A percentile compares a stretch with the other conserved stretches of the same genome.
These are phyloP conservation scores for Russula emetica DNA, from an alignment of 768 basidiomycete genomes.

Conservation along the genomic window DNA sequence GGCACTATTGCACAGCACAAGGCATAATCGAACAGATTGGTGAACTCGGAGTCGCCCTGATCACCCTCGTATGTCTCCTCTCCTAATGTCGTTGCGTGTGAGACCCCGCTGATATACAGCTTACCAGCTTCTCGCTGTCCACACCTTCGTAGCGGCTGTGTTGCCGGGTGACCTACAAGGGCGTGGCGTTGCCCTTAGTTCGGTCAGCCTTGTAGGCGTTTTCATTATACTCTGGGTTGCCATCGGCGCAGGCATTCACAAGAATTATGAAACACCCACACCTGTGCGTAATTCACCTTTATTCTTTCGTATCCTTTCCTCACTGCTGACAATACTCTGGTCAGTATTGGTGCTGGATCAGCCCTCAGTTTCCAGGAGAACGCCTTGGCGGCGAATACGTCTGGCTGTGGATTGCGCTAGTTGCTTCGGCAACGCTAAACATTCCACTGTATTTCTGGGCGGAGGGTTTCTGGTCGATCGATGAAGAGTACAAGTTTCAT, in stretches of 20 bases:
- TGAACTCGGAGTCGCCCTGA: conserved; percentile 41
- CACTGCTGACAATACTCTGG: conserved; percentile 9
- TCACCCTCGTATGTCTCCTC: conserved; percentile 37
- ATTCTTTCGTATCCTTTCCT: neutral
- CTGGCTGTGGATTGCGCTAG: conserved; percentile 39
- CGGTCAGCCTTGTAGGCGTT: conserved; percentile 10
- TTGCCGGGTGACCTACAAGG: conserved; percentile 35
- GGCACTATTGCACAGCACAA: conserved; percentile 39
- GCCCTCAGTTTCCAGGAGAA: conserved; percentile 32
- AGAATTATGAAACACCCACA: conserved; percentile 10
- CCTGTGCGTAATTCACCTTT: conserved; percentile 25
- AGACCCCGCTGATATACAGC: conserved; percentile 30
- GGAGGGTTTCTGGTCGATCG: conserved; percentile 26
- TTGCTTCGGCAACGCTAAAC: conserved; percentile 22
- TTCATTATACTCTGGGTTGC: conserved; percentile 37
- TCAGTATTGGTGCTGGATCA: conserved; percentile 45
- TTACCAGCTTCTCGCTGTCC: conserved; percentile 33
- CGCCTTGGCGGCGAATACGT: conserved; percentile 42
- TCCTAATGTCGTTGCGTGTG: neutral
- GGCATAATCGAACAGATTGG: conserved; percentile 41
- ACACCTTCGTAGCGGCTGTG: conserved; percentile 40
- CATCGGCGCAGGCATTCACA: conserved; percentile 35
- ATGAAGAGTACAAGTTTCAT: conserved; percentile 36
- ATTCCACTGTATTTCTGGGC: conserved; percentile 31
- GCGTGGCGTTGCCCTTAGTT: conserved; percentile 30